Evolutionary conservation across 2,329 filamentous ascomycete genomes (phyloP), one percentile per base, ranked within the genome.

Genomic region (Claviceps sp.): DNA sequence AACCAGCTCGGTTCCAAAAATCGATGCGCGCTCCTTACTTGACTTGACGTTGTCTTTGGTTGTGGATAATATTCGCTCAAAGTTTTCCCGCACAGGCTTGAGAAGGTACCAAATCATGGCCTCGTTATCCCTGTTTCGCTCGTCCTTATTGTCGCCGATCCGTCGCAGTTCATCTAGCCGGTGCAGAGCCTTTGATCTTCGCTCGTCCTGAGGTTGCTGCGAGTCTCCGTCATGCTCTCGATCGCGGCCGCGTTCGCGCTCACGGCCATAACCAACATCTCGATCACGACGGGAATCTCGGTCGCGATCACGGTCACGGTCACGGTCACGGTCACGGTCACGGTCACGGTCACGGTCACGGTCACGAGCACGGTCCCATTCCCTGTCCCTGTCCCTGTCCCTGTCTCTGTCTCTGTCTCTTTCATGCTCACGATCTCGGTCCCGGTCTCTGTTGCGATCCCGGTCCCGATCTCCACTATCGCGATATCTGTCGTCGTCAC

Each of bases 1-100:
- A 43, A 82, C 70, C 40, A 85, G 67, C 60, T 83, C 77, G 30
- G 71, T 69, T 58, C 81, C 82, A 61, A 84, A 77, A 44, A 82
- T 74, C 59, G 72, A 75, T 22, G 82, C 76, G 45, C 82, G 74
- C 50, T 78, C 74, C 57, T 82, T 81, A 59, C 78, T 77, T 30
- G 76, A 79, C 51, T 79, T 80, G 55, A 82, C 77, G 48, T 76
- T 76, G 57, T 81, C 80, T 57, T 77, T 78, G 2, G 78, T 84
- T 4, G 81, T 81, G 50, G 74, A 76, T 51, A 77, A 70, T 51
- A 85, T 77, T 30, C 70, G 73, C 56, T 77, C 74, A 49, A 85
- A 75, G 55, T 79, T 81, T 54, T 77, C 73, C 48, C 73, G 73
- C 30, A 85, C 77, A 14, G 80, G 79, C 54, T 78, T 77, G 54